These are phyloP conservation scores for Ceratocystis lukuohia DNA, from an alignment of 2,329 filamentous ascomycete genomes.

Conservation along the genomic window DNA sequence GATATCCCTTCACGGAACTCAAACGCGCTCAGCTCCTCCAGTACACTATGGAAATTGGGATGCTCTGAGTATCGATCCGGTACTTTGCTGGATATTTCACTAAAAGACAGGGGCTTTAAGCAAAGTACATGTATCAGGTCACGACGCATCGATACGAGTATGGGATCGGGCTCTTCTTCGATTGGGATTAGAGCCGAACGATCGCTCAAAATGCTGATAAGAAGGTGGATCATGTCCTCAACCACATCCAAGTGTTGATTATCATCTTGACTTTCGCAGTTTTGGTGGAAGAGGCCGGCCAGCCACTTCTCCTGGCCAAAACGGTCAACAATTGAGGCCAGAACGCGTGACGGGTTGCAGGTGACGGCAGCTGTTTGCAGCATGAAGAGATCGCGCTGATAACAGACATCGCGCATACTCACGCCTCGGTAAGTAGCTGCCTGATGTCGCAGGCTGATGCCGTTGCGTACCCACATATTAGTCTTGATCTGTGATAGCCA, in stretches of 20 bases:
- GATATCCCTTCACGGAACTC: constrained; percentile 81
- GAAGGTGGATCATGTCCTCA: constrained; percentile 87
- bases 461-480: constrained; percentile 96
- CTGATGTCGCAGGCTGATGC: constrained; percentile 88
- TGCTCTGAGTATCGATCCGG: constrained; percentile 82
- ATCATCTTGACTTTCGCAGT: constrained; percentile 67
- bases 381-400: constrained; percentile 89
- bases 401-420: constrained; percentile 76
- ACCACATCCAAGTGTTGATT: constrained; percentile 79
- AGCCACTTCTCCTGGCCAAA: constrained; percentile 85
- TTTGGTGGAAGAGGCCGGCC: constrained; percentile 62
- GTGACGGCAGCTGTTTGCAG: constrained; percentile 81
- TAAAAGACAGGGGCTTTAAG: constrained; percentile 92
- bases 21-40: constrained; percentile 80
- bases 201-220: constrained; percentile 84
- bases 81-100: constrained; percentile 73
- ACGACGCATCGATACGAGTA: constrained; percentile 60
- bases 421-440: constrained; percentile 88
- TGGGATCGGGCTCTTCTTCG: constrained; percentile 46
- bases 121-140: constrained; percentile 90
- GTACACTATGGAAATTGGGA: constrained; percentile 71
- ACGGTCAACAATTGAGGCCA: constrained; percentile 81
- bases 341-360: constrained; percentile 67
- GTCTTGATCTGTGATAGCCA: constrained; percentile 98
- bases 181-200: constrained; percentile 62